Conservation (phyloP, 1,284 basidiomycete species). For the Cutaneotrichosporon dermatis region DNA sequence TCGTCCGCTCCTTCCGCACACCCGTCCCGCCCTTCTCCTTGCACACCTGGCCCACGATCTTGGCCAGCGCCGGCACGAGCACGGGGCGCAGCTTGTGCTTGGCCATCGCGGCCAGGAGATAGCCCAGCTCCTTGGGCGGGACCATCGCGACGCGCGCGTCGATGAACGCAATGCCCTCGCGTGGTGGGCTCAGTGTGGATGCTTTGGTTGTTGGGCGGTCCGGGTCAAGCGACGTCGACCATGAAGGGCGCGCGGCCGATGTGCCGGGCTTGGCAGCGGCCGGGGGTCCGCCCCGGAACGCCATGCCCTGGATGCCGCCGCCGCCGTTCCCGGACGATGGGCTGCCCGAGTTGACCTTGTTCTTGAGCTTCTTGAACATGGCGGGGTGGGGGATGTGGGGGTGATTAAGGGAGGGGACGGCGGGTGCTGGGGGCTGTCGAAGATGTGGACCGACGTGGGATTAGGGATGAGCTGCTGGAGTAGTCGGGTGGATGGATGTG, state of each 20-base stretch:
- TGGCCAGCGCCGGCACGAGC: constrained; percentile 16
- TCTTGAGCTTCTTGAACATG: constrained; percentile 16
- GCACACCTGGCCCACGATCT: constrained; percentile 16
- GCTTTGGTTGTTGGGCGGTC: constrained; percentile 6
- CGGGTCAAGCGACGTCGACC: constrained; percentile 15
- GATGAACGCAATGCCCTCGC: constrained; percentile 15
- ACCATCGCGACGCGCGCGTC: constrained; percentile 14
- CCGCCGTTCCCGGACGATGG: neutral
- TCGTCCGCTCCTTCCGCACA: constrained; percentile 9
- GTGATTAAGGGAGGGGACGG: too few species aligned
- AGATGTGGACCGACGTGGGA: too few species aligned
- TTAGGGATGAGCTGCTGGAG: too few species aligned
- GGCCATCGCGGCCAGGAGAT: constrained; percentile 14
- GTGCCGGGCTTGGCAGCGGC: constrained; percentile 2
- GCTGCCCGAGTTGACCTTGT: constrained; percentile 1
- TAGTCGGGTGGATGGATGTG: too few species aligned
- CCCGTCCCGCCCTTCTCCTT: constrained; percentile 13
- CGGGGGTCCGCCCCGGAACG: constrained; percentile 10
- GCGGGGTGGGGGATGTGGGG: too few species aligned
- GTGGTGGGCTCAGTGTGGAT: constrained; percentile 3
- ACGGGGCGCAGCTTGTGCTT: constrained; percentile 16
- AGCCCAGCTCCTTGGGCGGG: constrained; percentile 14
- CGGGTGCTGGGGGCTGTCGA: too few species aligned
- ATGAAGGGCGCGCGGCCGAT: constrained; percentile 7
- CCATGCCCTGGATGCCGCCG: constrained; percentile 7